These are phyloP conservation scores for Volvox africanus DNA, from an alignment of 139 green algal genomes.

Conservation along the genomic window DNA sequence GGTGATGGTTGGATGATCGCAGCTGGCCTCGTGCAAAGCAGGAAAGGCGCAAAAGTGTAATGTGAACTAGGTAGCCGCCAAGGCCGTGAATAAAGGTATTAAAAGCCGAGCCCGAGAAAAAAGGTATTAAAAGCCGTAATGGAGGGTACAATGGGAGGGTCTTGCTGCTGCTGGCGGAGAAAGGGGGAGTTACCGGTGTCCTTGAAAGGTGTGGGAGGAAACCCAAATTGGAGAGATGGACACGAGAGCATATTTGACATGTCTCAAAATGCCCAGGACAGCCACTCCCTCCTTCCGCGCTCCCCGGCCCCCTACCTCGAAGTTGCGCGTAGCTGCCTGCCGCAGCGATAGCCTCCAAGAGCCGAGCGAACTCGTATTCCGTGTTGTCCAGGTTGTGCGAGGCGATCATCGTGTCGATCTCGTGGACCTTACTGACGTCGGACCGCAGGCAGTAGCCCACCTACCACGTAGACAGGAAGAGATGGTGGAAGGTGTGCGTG, in stretches of 20 bases:
- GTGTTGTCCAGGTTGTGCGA: constrained; percentile 66
- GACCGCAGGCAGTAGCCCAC: constrained; percentile 43
- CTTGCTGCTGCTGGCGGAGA: no score
- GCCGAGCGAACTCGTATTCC: constrained; percentile 78
- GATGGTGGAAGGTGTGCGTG: no score
- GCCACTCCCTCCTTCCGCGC: neutral
- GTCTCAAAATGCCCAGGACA: neutral
- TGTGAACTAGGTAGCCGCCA: no score
- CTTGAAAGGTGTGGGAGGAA: no score
- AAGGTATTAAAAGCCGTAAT: no score
- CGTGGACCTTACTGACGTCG: constrained; percentile 2
- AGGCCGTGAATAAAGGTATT: no score
- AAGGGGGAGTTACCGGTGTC: no score
- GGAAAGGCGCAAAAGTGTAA: no score
- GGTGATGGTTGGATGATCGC: no score
- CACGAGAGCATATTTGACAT: neutral
- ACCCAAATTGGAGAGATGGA: neutral
- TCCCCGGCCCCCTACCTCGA: neutral
- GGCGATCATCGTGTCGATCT: constrained; percentile 34
- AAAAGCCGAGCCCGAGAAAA: no score
- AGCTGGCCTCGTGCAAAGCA: no score
- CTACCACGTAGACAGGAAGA: neutral
- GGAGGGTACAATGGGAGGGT: no score
- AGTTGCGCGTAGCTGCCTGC: constrained; percentile 53
- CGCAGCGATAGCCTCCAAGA: constrained; percentile 69